phyloP scores from a whole-genome alignment of 371 early-diverging fungal genomes.

The Haplosporangium sp. region DNA sequence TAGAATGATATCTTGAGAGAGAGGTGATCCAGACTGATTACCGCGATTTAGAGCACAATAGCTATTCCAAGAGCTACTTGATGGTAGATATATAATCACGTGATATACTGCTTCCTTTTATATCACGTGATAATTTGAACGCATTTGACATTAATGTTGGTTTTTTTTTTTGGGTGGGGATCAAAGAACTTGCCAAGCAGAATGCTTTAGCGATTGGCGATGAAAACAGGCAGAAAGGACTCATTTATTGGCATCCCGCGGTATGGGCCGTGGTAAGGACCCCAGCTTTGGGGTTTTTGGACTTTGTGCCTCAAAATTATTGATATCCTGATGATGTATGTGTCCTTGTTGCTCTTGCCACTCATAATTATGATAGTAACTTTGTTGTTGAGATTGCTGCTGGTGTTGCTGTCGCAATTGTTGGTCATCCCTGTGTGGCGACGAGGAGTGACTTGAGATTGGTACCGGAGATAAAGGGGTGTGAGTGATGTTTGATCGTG shows the following conservation, averaged over 20 bases:
- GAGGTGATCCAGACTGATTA: no score
- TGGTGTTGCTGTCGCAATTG: conserved; percentile 2
- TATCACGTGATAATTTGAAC: no score
- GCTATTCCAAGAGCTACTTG: no score
- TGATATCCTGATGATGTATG: conserved; percentile 1
- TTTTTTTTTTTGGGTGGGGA: no score
- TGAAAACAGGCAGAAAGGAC: neutral
- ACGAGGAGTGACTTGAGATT: conserved; percentile 1
- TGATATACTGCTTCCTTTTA: no score
- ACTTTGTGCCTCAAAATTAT: neutral
- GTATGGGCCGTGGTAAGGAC: conserved; percentile 24
- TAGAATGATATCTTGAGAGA: no score
- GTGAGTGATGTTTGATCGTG: neutral
- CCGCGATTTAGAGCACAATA: no score
- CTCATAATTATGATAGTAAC: conserved; percentile 2
- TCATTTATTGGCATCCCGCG: conserved; percentile 6
- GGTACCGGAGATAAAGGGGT: no score
- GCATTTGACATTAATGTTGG: no score
- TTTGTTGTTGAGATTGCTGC: neutral
- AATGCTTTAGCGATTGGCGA: neutral
- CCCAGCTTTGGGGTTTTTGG: conserved; percentile 23
- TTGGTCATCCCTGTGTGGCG: neutral
- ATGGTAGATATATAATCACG: no score
- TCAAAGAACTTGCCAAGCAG: no score
- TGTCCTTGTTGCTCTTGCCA: conserved; percentile 22